Evolutionary conservation across 2,329 filamentous ascomycete species (phyloP).

Genomic region (Fusarium siculi): DNA sequence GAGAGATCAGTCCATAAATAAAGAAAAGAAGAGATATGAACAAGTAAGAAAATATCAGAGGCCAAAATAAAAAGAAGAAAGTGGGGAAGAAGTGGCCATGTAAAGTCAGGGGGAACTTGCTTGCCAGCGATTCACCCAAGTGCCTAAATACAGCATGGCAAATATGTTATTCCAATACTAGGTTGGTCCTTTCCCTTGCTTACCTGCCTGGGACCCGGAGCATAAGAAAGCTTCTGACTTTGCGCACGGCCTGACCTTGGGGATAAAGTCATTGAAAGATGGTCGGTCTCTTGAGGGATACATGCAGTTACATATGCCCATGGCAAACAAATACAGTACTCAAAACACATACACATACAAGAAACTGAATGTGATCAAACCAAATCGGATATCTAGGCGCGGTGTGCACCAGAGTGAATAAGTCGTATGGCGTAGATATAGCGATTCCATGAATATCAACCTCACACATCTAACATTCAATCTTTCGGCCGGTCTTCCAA

Average conservation of each 20-base stretch:
- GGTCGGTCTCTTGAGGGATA: background rate
- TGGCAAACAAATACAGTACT: background rate
- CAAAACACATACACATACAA: background rate
- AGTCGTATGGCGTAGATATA: background rate
- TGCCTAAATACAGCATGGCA: background rate
- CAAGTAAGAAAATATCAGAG: background rate
- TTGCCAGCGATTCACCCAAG: background rate
- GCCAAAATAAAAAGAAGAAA: background rate
- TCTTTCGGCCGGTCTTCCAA: background rate
- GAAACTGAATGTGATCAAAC: constrained; percentile 7
- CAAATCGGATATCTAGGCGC: constrained; percentile 13
- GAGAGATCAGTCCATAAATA: too few relatives aligned
- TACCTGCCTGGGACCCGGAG: background rate
- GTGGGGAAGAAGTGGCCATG: background rate
- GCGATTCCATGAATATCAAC: background rate
- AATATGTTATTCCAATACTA: background rate
- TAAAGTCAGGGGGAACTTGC: background rate
- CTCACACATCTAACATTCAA: constrained; percentile 4
- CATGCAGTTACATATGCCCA: background rate
- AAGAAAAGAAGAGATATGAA: background rate
- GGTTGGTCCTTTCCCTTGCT: background rate
- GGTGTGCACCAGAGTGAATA: background rate
- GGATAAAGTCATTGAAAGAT: background rate
- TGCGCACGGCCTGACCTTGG: background rate
- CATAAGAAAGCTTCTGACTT: background rate